Evolutionary conservation across 176 grass and related monocot species (phyloP).

Genomic region (sorghum (Sorghum bicolor)): DNA sequence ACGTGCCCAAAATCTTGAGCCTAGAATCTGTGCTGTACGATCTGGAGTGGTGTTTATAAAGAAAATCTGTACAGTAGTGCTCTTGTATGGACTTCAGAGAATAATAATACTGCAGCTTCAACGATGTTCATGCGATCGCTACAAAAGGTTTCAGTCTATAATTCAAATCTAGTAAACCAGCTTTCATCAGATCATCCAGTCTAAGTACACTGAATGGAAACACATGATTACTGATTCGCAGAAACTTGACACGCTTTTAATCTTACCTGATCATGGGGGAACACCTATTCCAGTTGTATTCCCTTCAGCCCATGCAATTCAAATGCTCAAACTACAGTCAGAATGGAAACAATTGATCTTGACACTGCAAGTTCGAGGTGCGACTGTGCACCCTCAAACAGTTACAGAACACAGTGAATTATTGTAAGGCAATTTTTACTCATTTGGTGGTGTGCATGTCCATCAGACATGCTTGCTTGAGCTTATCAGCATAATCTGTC

Average conservation of each 20-base stretch:
- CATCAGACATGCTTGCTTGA: no score
- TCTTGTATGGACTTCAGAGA: no score
- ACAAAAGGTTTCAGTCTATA: neutral
- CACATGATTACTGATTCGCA: neutral
- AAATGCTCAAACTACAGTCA: neutral
- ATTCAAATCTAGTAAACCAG: neutral
- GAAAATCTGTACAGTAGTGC: neutral
- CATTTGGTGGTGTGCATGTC: no score
- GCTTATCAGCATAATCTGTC: no score
- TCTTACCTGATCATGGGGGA: neutral
- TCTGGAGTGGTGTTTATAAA: neutral
- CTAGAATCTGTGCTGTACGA: neutral
- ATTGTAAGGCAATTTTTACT: no score
- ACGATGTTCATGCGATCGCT: neutral
- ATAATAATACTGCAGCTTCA: neutral
- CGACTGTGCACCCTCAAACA: no score
- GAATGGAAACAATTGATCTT: neutral
- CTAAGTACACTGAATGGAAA: neutral
- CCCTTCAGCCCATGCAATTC: neutral
- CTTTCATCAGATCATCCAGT: neutral
- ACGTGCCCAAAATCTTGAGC: neutral
- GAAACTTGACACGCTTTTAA: neutral
- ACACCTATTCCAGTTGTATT: neutral
- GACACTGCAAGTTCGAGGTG: neutral
- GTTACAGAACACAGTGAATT: neutral